Evolutionary conservation across 345 rosid genomes (phyloP), one percentile per base, ranked within the genome.

Genomic region (Lenwebbia sp.): DNA sequence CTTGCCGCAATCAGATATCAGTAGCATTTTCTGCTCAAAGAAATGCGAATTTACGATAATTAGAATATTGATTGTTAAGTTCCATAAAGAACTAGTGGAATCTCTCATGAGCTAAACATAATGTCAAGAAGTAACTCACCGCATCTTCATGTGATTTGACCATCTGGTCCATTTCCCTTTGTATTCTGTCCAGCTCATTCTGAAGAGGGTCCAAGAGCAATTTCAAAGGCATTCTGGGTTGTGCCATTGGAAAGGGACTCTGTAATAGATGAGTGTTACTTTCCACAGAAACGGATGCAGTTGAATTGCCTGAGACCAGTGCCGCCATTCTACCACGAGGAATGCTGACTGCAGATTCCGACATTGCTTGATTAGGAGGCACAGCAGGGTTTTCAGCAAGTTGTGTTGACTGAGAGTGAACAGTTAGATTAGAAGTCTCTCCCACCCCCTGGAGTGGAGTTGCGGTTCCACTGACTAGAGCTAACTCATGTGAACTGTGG

Each of bases 171-270:
- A 22, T 85, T 75, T 92, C 94, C 83, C 56, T 85, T 10, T 26
- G 22, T 54, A 94, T 82, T 85, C 91, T 91, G 54, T 94, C 93
- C 87, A 95, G 86, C 89, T 95, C 96, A 83, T 86, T 90, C 85
- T 95, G 91, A 83, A 94, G 93, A 23, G 98, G 96, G 84, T 93
- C 94, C 13, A n/a, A 86, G 76, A 7, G 84, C 25, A 70, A 30
- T 14, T 87, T 86, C 10, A 25, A 26, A 85, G 92, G 90, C 82
- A 86, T 83, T 85, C 86, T 87, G 21, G 86, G 87, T 33, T 70
- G 81, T 37, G 85, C 82, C 37, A 58, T 85, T 44, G 86, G 14
- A 57, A 87, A 50, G 50, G 85, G 82, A 85, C 88, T 84, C 84
- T 86, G 94, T n/a, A 83, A 30, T 52, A 87, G 56, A 85, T 5